Conservation (phyloP, 2,329 filamentous ascomycete genomes). For the Aurifilum marmelostoma region DNA sequence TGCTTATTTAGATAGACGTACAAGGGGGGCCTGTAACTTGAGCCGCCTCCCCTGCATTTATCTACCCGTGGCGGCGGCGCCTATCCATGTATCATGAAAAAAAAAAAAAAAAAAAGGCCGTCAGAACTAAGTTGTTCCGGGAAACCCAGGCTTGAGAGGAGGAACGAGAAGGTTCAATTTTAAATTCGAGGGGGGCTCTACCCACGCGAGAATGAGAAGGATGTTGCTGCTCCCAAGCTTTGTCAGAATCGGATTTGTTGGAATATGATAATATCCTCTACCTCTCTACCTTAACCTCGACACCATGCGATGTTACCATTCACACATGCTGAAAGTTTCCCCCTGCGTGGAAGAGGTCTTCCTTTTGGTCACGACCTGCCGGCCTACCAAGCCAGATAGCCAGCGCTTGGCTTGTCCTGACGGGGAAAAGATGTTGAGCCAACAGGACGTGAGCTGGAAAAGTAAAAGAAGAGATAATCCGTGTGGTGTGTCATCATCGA, state of each 20-base stretch:
- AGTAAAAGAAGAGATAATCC: background rate
- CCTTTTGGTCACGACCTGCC: no score
- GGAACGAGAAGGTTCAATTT: constrained; percentile 3
- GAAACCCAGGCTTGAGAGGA: background rate
- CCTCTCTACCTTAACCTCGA: background rate
- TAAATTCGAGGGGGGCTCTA: background rate
- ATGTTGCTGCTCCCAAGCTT: background rate
- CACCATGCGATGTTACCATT: background rate
- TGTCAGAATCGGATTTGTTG: background rate
- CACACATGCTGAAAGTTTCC: background rate
- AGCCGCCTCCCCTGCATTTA: constrained; percentile 5
- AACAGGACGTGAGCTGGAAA: background rate
- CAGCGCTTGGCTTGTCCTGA: background rate
- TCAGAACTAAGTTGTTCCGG: background rate
- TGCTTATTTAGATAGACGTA: background rate
- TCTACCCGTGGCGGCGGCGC: background rate
- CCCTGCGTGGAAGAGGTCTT: background rate
- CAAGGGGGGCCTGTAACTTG: background rate
- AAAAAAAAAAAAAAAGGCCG: background rate
- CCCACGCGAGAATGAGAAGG: background rate
- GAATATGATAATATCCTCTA: background rate
- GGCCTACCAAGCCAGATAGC: background rate
- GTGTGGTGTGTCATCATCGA: background rate
- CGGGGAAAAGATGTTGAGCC: background rate
- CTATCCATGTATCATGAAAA: background rate